These are phyloP conservation scores for Fusarium nanum DNA, from an alignment of 2,329 filamentous ascomycete species.

Conservation along the genomic window DNA sequence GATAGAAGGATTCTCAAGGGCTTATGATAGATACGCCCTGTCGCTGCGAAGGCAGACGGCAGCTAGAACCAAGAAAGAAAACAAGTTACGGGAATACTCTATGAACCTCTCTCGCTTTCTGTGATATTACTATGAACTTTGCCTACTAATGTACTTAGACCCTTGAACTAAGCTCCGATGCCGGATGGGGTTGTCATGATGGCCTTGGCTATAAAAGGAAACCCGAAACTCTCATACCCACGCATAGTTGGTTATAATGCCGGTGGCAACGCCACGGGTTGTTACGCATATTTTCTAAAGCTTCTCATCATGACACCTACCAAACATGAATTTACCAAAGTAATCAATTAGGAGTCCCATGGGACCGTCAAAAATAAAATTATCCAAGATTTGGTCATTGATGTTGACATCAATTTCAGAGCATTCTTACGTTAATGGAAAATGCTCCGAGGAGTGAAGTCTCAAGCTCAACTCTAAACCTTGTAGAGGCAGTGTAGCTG, in stretches of 20 bases:
- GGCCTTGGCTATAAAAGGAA: slow-evolving; percentile 32
- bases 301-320: slow-evolving; percentile 22
- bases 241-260: background rate
- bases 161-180: background rate
- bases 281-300: background rate
- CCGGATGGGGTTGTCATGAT: slow-evolving; percentile 22
- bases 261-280: slow-evolving; percentile 10
- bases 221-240: slow-evolving; percentile 24
- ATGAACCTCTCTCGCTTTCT: background rate
- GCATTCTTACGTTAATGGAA: background rate
- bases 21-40: slow-evolving; percentile 34
- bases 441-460: background rate
- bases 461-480: background rate
- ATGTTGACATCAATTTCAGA: background rate
- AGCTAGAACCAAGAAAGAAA: slow-evolving; percentile 47
- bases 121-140: slow-evolving; percentile 5
- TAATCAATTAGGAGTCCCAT: background rate
- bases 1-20: slow-evolving; percentile 22
- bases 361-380: background rate
- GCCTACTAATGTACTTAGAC: background rate
- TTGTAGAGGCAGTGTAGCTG: background rate
- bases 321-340: background rate
- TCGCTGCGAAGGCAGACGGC: slow-evolving; percentile 40
- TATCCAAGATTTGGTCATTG: background rate
- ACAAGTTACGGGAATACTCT: slow-evolving; percentile 28